These are phyloP conservation scores for Rhizopus arrhizus DNA, from an alignment of 371 early-diverging fungal genomes.

Conservation along the genomic window DNA sequence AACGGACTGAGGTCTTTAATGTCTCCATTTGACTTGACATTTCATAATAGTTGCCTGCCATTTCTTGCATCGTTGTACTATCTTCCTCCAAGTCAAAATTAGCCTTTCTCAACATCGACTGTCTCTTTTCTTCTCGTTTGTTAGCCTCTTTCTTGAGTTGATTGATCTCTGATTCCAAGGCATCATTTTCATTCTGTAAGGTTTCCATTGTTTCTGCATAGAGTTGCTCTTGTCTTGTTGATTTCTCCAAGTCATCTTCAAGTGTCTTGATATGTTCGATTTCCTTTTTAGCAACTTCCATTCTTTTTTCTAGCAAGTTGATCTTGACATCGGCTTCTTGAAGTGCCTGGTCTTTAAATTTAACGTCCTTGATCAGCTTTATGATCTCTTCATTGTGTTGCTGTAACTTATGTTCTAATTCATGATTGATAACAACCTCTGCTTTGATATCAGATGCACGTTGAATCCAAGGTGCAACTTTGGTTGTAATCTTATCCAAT, in stretches of 20 bases:
- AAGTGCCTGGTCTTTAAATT: constrained; percentile 76
- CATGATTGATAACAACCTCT: constrained; percentile 75
- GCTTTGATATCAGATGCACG: constrained; percentile 80
- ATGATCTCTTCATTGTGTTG: constrained; percentile 77
- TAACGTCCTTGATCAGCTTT: constrained; percentile 72
- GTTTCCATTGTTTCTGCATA: constrained; percentile 77
- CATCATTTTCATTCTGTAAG: constrained; percentile 73
- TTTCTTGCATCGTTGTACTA: constrained; percentile 18
- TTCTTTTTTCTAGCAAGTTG: constrained; percentile 77
- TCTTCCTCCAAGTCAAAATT: constrained; percentile 24
- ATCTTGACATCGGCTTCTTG: constrained; percentile 79
- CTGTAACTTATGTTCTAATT: constrained; percentile 75
- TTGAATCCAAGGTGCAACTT: constrained; percentile 77
- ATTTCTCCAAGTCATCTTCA: constrained; percentile 62
- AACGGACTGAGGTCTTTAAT: constrained; percentile 73
- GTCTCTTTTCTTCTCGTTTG: constrained; percentile 45
- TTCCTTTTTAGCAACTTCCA: constrained; percentile 68
- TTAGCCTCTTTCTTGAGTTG: constrained; percentile 58
- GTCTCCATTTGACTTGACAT: constrained; percentile 54
- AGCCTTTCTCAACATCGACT: constrained; percentile 32
- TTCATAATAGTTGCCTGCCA: constrained; percentile 28
- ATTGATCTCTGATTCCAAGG: constrained; percentile 66
- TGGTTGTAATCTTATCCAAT: constrained; percentile 49
- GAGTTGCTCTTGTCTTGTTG: constrained; percentile 64
- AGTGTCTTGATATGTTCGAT: constrained; percentile 63